phyloP scores from a whole-genome alignment of 768 basidiomycete species.

The Pulveroboletus sp. region DNA sequence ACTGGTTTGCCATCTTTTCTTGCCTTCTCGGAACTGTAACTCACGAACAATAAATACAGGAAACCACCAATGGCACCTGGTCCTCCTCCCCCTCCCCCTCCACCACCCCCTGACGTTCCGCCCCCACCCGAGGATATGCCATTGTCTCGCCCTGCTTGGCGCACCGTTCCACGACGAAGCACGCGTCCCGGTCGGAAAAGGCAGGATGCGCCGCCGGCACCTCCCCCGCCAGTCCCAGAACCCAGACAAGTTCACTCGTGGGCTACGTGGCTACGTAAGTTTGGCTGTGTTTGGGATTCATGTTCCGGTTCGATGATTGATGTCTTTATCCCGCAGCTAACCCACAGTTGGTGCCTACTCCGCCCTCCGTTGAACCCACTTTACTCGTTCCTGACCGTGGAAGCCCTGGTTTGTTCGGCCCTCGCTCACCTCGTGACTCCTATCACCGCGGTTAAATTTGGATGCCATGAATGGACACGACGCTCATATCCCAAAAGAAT shows the following conservation, averaged over 20 bases:
- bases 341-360: constrained; percentile 53
- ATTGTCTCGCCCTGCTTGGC: constrained; percentile 59
- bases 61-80: constrained; percentile 41
- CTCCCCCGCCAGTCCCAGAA: constrained; percentile 34
- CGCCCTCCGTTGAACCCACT: constrained; percentile 58
- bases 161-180: constrained; percentile 41
- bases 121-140: constrained; percentile 43
- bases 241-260: constrained; percentile 50
- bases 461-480: background rate
- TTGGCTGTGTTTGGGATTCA: constrained; percentile 8
- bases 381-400: constrained; percentile 56
- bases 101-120: constrained; percentile 42
- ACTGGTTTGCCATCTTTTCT: constrained; percentile 51
- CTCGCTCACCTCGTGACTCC: constrained; percentile 58
- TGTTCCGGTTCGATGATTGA: constrained; percentile 4
- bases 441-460: constrained; percentile 17
- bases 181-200: constrained; percentile 45
- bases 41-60: constrained; percentile 28
- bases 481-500: background rate
- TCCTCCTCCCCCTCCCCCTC: constrained; percentile 43
- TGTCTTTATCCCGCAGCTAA: constrained; percentile 45
- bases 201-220: constrained; percentile 33
- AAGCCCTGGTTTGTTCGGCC: constrained; percentile 76
- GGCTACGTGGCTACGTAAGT: constrained; percentile 69
- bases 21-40: background rate